These are phyloP conservation scores for Sparassis latifolia DNA, from an alignment of 1,284 basidiomycete genomes.

Conservation along the genomic window DNA sequence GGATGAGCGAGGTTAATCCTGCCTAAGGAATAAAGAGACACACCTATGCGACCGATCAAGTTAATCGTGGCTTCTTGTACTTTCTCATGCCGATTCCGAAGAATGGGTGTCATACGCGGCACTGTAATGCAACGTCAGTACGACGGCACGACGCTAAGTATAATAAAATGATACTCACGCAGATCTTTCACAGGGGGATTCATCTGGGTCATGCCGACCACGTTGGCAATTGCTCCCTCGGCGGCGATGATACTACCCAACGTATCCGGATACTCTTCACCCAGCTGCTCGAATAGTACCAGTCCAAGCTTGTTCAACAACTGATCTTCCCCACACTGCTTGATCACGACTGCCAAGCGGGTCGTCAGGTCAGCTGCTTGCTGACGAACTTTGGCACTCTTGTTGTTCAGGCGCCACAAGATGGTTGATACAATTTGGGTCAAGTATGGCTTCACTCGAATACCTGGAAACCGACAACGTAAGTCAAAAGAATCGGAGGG, in stretches of 20 bases:
- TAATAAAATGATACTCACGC: constrained; percentile 45
- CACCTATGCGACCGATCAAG: constrained; percentile 95
- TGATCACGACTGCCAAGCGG: constrained; percentile 94
- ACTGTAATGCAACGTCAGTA: constrained; percentile 41
- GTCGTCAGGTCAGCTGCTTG: constrained; percentile 97
- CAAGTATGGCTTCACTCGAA: constrained; percentile 98
- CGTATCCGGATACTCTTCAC: constrained; percentile 99
- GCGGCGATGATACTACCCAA: constrained; percentile 98
- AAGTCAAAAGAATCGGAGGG: not conserved
- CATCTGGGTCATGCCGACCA: constrained; percentile 99
- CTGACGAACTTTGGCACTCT: constrained; percentile 98
- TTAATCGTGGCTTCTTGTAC: constrained; percentile 99
- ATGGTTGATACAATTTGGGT: constrained; percentile 99
- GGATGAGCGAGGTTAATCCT: too few relatives aligned
- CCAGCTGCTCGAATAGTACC: constrained; percentile 96
- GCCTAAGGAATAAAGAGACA: constrained; percentile 18
- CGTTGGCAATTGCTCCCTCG: constrained; percentile 97
- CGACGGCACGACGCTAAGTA: constrained; percentile 3
- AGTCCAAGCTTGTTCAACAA: constrained; percentile 94
- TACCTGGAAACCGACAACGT: constrained; percentile 40
- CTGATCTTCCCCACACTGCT: constrained; percentile 96
- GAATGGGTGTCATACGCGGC: constrained; percentile 98
- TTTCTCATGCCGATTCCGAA: constrained; percentile 98
- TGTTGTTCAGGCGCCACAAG: constrained; percentile 98
- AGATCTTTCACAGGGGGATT: constrained; percentile 99